These are phyloP conservation scores for Apiotrichum mycotoxinovorans DNA, from an alignment of 1,284 basidiomycete genomes.

Conservation along the genomic window DNA sequence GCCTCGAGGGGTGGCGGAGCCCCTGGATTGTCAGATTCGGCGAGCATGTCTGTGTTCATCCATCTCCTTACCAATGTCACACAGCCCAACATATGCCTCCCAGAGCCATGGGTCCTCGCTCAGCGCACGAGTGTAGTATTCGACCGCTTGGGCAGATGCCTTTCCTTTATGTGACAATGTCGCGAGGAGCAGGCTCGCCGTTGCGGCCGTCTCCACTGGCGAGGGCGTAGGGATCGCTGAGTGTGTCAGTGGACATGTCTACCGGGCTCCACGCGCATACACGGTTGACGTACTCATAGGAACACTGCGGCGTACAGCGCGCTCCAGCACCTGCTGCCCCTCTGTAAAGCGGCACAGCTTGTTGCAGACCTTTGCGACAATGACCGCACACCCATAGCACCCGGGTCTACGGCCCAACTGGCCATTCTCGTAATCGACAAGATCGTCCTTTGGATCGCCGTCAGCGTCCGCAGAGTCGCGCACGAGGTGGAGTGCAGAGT, in stretches of 20 bases:
- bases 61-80: slow-evolving; percentile 65
- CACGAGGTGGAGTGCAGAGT: slow-evolving; percentile 71
- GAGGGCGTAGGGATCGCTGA: slow-evolving; percentile 27
- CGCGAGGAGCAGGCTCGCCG: slow-evolving; percentile 37
- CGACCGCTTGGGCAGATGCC: slow-evolving; percentile 66
- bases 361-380: slow-evolving; percentile 72
- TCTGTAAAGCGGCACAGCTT: slow-evolving; percentile 58
- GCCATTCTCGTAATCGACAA: slow-evolving; percentile 35
- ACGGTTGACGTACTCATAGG: slow-evolving; percentile 28
- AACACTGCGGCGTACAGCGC: slow-evolving; percentile 33
- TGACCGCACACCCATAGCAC: slow-evolving; percentile 72
- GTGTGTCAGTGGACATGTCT: not conserved
- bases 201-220: slow-evolving; percentile 30
- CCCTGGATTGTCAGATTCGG: slow-evolving; percentile 17
- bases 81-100: slow-evolving; percentile 90
- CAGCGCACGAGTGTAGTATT: slow-evolving; percentile 70
- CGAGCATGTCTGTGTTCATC: not conserved
- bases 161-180: slow-evolving; percentile 36
- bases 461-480: slow-evolving; percentile 50
- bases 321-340: slow-evolving; percentile 41
- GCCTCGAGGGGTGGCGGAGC: slow-evolving; percentile 27
- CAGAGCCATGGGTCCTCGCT: slow-evolving; percentile 74
- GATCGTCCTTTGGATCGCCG: slow-evolving; percentile 50
- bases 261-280: not conserved
- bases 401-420: slow-evolving; percentile 9